Base-by-base conservation (phyloP, 2,329 filamentous ascomycete species). In the Diaporthe citriasiana region DNA sequence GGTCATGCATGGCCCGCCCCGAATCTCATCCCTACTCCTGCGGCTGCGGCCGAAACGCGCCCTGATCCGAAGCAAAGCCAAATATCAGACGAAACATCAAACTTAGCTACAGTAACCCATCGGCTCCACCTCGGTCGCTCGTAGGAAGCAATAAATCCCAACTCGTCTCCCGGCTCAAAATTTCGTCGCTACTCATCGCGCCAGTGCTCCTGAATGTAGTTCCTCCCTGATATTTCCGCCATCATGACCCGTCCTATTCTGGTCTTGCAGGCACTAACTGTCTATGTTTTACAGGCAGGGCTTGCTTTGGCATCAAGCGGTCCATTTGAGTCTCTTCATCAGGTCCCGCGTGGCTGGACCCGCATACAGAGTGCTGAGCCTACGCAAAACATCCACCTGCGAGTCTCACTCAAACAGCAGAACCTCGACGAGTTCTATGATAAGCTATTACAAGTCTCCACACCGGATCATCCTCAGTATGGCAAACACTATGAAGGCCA, bases 391-490 rank as follows among this genome's bases (percentile, higher is more conserved):
- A 35, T 73, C 40, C 69, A 66, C 22, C 25, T 73, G 13, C 30
- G 60, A 38, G 38, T 73, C 45, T 73, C 71, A 5, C 42, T 73
- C 10, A 73, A 69, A 56, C 71, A 73, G 59, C 71, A 73, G 22
- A 73, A 73, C 60, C 71, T 69, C 13, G 71, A 73, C 51, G 30
- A 68, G 9, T 73, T 73, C 12, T 73, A 73, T 1, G 71, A 73
- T 0, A 68, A 30, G 38, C 30, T 73, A 1, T 50, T 68, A 19
- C 71, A 69, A 27, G 60, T 73, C 0, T 73, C 71, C 8, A 69
- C 60, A 1, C 71, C 71, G 13, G 51, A 35, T 3, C 71, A 73
- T 25, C 60, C 71, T 19, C 63, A 38, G n/a, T 73, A 73, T 15
- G 71, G 71, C 38, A 27, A 60, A 15, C 60, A 73, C 30, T 73